Conservation (phyloP, 2,329 filamentous ascomycete genomes). For the Xylaria sp. region DNA sequence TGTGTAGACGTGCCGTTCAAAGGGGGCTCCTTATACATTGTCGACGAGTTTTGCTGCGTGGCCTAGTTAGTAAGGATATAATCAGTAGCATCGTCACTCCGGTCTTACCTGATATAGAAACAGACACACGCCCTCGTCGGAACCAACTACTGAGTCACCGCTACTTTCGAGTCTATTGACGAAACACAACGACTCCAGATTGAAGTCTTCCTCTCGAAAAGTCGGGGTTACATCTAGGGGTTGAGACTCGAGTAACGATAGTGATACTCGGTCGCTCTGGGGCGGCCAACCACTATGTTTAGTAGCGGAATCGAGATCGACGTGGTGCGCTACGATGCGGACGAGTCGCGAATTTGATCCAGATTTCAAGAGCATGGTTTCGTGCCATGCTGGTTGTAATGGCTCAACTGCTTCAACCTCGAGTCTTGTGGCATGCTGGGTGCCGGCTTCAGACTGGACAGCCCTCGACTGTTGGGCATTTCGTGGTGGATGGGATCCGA, state of each 20-base stretch:
- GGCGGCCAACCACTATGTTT: slow-evolving; percentile 39
- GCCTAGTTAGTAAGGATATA: slow-evolving; percentile 27
- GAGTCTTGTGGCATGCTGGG: slow-evolving; percentile 36
- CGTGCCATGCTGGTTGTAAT: slow-evolving; percentile 63
- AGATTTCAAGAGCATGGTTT: slow-evolving; percentile 56
- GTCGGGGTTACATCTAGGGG: slow-evolving; percentile 54
- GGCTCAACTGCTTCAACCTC: slow-evolving; percentile 55
- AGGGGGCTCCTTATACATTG: slow-evolving; percentile 49
- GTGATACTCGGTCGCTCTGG: slow-evolving; percentile 45
- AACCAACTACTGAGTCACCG: slow-evolving; percentile 44
- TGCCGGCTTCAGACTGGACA: slow-evolving; percentile 46
- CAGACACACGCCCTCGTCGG: slow-evolving; percentile 58
- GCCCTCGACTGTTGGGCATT: slow-evolving; percentile 55
- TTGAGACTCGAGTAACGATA: slow-evolving; percentile 56
- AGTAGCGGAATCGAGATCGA: slow-evolving; percentile 53
- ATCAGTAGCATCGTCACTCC: neutral
- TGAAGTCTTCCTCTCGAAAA: slow-evolving; percentile 53
- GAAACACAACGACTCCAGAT: slow-evolving; percentile 58
- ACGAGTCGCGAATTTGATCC: slow-evolving; percentile 53
- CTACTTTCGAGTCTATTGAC: slow-evolving; percentile 52
- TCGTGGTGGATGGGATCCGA: slow-evolving; percentile 66
- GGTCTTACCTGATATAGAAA: slow-evolving; percentile 65
- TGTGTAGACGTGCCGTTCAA: slow-evolving; percentile 55
- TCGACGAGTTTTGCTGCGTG: slow-evolving; percentile 58
- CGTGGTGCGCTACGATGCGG: slow-evolving; percentile 60